Conservation (phyloP, 805 yeast species). For the Clavispora carvajalis region DNA sequence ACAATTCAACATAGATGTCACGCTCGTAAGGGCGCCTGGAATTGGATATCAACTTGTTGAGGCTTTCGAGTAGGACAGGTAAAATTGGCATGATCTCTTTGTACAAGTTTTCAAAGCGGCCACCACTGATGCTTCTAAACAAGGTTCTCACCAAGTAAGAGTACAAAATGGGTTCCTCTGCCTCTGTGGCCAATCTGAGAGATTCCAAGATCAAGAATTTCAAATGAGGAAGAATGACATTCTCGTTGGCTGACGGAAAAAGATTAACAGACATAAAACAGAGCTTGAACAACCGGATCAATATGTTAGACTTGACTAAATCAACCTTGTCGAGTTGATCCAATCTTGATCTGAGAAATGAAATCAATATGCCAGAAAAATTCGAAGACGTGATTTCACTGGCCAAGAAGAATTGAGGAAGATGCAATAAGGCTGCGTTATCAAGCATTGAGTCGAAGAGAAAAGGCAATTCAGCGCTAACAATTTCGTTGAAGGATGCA, state of each 20-base stretch:
- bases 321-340: constrained; percentile 79
- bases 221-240: constrained; percentile 82
- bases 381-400: constrained; percentile 93
- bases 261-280: constrained; percentile 95
- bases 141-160: constrained; percentile 83
- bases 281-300: constrained; percentile 81
- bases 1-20: constrained; percentile 90
- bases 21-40: constrained; percentile 87
- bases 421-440: constrained; percentile 80
- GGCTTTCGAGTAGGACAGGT: constrained; percentile 78
- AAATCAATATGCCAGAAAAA: constrained; percentile 76
- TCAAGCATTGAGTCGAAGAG: constrained; percentile 73
- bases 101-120: constrained; percentile 87
- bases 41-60: constrained; percentile 75
- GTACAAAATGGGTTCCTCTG: constrained; percentile 87
- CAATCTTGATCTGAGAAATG: constrained; percentile 68
- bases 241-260: constrained; percentile 83
- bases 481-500: constrained; percentile 90
- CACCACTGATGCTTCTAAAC: constrained; percentile 95
- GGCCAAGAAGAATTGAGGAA: constrained; percentile 91
- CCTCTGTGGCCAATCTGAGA: constrained; percentile 70
- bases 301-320: constrained; percentile 67
- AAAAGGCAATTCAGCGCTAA: constrained; percentile 71
- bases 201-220: constrained; percentile 78
- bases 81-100: constrained; percentile 88